Percentiles rank a stretch among this genome's conserved stretches.
phyloP scores from a whole-genome alignment of 768 basidiomycete species.

The Arthromyces matolae region DNA sequence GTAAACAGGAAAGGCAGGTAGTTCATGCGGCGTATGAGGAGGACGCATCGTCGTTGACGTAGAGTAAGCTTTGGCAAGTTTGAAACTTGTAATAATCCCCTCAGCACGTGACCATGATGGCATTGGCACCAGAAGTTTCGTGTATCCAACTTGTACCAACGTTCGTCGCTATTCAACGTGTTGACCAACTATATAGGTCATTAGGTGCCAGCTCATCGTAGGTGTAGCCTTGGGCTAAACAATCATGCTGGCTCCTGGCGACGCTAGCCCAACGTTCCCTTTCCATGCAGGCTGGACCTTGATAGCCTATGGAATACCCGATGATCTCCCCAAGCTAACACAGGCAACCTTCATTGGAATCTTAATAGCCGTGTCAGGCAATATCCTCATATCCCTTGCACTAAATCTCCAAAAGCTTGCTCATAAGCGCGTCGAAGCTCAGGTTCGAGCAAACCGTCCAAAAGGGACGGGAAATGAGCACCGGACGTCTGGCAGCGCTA shows the following conservation, averaged over 20 bases:
- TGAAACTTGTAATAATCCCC: not conserved
- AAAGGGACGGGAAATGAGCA: not conserved
- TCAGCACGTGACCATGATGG: slow-evolving; percentile 13
- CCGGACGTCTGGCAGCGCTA: not conserved
- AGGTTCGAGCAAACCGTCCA: slow-evolving; percentile 17
- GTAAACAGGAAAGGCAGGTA: slow-evolving; percentile 85
- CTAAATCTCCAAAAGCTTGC: slow-evolving; percentile 93
- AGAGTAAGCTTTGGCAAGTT: slow-evolving; percentile 5
- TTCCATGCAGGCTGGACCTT: slow-evolving; percentile 4
- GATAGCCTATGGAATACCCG: slow-evolving; percentile 13
- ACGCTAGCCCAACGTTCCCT: not conserved
- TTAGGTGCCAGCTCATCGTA: not conserved
- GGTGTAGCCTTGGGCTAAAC: not conserved
- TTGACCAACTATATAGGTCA: not conserved
- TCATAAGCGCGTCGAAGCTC: slow-evolving; percentile 62
- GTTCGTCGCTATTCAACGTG: slow-evolving; percentile 1
- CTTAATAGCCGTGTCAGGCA: slow-evolving; percentile 76
- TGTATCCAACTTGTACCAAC: not conserved
- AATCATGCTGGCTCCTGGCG: slow-evolving; percentile 8
- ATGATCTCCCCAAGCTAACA: slow-evolving; percentile 53
- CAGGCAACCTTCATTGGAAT: slow-evolving; percentile 71
- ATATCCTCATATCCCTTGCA: slow-evolving; percentile 85
- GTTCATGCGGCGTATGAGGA: slow-evolving; percentile 71
- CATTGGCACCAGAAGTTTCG: not conserved
- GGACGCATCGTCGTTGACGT: slow-evolving; percentile 57